phyloP scores from a whole-genome alignment of 768 basidiomycete genomes.

The Fistulinella prunicolor region DNA sequence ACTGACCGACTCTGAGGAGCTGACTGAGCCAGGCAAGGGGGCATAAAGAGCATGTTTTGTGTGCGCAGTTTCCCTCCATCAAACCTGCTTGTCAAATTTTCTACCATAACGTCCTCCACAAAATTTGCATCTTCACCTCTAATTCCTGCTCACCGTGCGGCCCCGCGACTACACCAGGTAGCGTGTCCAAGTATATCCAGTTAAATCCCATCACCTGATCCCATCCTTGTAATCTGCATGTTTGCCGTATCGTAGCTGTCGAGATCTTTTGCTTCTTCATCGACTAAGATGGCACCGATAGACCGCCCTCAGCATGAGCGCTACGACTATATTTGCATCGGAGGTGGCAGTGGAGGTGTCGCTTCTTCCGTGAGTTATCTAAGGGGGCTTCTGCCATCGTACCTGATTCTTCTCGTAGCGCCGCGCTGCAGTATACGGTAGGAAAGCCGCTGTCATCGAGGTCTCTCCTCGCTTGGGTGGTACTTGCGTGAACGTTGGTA shows the following conservation, averaged over 20 bases:
- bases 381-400: not conserved
- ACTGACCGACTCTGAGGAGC: not conserved
- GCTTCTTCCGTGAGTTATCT: slow-evolving; percentile 70
- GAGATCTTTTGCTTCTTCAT: slow-evolving; percentile 41
- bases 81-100: slow-evolving; percentile 9
- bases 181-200: not conserved
- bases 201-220: slow-evolving; percentile 2
- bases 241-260: slow-evolving; percentile 37
- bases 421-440: slow-evolving; percentile 87
- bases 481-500: slow-evolving; percentile 97
- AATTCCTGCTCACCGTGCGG: slow-evolving; percentile 6
- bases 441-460: slow-evolving; percentile 91
- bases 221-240: not conserved
- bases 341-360: slow-evolving; percentile 92
- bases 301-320: slow-evolving; percentile 59
- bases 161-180: slow-evolving; percentile 28
- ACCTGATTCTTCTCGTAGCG: slow-evolving; percentile 47
- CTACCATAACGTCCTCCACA: slow-evolving; percentile 4
- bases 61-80: not conserved
- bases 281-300: slow-evolving; percentile 67
- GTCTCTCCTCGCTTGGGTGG: slow-evolving; percentile 74
- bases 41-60: slow-evolving; percentile 22
- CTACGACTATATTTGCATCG: slow-evolving; percentile 86
- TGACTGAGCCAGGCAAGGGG: slow-evolving; percentile 13
- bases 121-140: slow-evolving; percentile 13